These are phyloP conservation scores for Acanthochlamys bracteata DNA, from an alignment of 106 monocot species.

Conservation along the genomic window DNA sequence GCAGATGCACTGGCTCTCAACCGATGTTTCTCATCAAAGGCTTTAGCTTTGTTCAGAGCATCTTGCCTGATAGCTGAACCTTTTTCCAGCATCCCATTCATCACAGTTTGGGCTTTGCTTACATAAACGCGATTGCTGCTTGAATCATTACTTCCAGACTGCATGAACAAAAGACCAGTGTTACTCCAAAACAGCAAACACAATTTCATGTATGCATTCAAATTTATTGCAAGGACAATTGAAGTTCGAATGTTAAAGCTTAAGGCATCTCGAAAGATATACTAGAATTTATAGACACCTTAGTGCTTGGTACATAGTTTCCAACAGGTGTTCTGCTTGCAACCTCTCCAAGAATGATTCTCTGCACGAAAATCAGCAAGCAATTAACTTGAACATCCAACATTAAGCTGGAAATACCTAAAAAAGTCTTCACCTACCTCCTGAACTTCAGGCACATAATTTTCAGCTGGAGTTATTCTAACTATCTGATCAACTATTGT, in stretches of 20 bases:
- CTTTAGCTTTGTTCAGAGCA: slow-evolving; percentile 85
- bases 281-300: slow-evolving; percentile 37
- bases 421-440: slow-evolving; percentile 22
- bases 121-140: slow-evolving; percentile 47
- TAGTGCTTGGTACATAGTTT: slow-evolving; percentile 18
- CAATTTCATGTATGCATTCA: no score
- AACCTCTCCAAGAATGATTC: slow-evolving; percentile 19
- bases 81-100: slow-evolving; percentile 56
- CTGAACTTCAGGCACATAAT: slow-evolving; percentile 45
- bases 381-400: neutral
- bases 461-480: slow-evolving; percentile 45
- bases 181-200: no score
- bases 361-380: slow-evolving; percentile 33
- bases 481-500: slow-evolving; percentile 88
- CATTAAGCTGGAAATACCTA: neutral
- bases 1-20: slow-evolving; percentile 75
- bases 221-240: no score
- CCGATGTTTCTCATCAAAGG: slow-evolving; percentile 86
- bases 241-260: neutral
- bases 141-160: slow-evolving; percentile 38
- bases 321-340: slow-evolving; percentile 12
- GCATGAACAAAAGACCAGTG: neutral
- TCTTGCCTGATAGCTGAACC: slow-evolving; percentile 84
- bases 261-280: slow-evolving; percentile 2
- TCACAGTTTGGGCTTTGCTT: slow-evolving; percentile 75